Base-by-base conservation (phyloP, 225 moss, liverwort and hornwort species). In the Marchantia paleacea region DNA sequence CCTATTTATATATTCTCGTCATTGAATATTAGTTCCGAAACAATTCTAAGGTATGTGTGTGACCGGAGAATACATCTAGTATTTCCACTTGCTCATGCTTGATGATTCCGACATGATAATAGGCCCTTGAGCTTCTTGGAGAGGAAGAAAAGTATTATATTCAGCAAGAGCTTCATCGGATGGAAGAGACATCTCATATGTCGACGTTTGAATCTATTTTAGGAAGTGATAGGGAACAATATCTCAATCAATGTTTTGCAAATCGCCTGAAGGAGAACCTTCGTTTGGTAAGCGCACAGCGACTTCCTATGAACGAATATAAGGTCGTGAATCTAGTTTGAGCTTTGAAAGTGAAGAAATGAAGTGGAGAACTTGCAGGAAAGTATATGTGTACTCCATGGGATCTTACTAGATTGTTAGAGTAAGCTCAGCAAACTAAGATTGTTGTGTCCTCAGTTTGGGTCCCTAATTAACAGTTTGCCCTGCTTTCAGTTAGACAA, bases 91-190 rank as follows among this genome's bases (percentile, higher is more conserved):
- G 57, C 14, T 57, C 19, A 57, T 70, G 19, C 31, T 11, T 61
- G 3, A 48, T 39, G 39, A 5, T 39, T 39, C 11, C 52, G 14
- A 4, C 18, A 69, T 76, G 57, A 78, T 67, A 39, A 70, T 81
- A 89, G 89, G 85, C 87, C 26, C 83, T 83, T 58, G 61, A 74
- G 72, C 87, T 89, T 76, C 79, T 89, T 74, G 89, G 87, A 54
- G 89, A 87, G 24, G 87, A 87, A 83, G 89, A 87, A 65, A 87
- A 73, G 57, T 89, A 89, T n/a, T 89, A 87, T 30, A 83, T 89
- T 52, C 89, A 89, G 58, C 89, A 89, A 80, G 89, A 89, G 78
- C 87, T 89, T 51, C 85, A 89, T 55, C 81, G 87, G 51, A 81
- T 87, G 74, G 81, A 89, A 50, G 87, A 87, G 65, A 75, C 81